Base-by-base conservation (phyloP, 2,329 filamentous ascomycete species). In the Fusarium nygamai region DNA sequence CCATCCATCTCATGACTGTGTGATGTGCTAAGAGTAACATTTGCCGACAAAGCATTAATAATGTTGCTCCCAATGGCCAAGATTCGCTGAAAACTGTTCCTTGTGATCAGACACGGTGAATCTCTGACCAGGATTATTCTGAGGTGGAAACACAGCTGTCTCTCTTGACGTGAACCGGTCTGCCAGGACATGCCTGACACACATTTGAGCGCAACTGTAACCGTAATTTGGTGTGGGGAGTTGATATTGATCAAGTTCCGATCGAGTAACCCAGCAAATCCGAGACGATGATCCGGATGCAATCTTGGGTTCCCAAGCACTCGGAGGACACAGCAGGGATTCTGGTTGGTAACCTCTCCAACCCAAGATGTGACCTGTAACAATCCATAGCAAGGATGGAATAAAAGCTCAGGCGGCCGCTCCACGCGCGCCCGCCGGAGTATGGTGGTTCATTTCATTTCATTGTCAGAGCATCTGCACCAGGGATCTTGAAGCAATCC, bases 331-430 rank as follows among this genome's bases (percentile, higher is more conserved):
- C 43, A 57, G 29, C 73, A 76, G 64, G 68, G 76, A 53, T 67
- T 60, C 58, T 70, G 72, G 69, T 77, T 76, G 75, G 68, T 54
- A 61, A 59, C 58, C 60, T 48, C 67, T 44, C 70, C 58, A 48
- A 64, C 27, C 60, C 53, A 57, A 68, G 75, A 78, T 78, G 66
- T 76, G 75, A 76, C 72, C 61, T 75, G 76, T 78, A 72, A 76
- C 62, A 73, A 71, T 56, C 34, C 51, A 31, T 46, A 57, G 58
- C 73, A 63, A 59, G 73, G 64, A 58, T 70, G 44, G 39, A 65
- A 41, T 58, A 67, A 64, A 64, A 70, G 68, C 75, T 78, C 71
- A 78, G 78, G 75, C 75, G 75, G 69, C 74, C 74, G 69, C 76
- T 76, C 46, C 67, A 75, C 61, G 76, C 71, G 72, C 74, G 67